These are phyloP conservation scores for Pythium rishiriense DNA, from an alignment of 352 stramenopile species.

Conservation along the genomic window DNA sequence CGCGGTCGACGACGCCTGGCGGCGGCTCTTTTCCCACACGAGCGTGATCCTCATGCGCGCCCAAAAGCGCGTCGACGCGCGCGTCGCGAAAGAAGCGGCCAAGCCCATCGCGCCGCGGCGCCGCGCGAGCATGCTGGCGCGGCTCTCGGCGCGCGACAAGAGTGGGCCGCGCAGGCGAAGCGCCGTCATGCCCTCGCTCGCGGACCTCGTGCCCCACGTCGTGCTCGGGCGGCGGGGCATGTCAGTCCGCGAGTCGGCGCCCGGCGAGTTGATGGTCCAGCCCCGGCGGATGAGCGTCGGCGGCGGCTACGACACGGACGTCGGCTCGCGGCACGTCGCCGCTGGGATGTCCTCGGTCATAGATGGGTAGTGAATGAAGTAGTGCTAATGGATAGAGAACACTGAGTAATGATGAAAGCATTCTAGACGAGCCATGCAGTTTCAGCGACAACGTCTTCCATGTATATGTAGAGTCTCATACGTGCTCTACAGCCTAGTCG, in stretches of 20 bases:
- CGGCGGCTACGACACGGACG: background rate
- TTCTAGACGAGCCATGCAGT: no score
- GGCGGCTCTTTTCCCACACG: slow-evolving; percentile 40
- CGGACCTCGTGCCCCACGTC: slow-evolving; percentile 16
- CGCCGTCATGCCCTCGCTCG: background rate
- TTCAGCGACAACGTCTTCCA: background rate
- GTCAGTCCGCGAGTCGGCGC: background rate
- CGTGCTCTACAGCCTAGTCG: slow-evolving; percentile 25
- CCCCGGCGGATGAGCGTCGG: background rate
- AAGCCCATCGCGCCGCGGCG: slow-evolving; percentile 20
- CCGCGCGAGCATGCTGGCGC: background rate
- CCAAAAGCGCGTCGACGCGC: slow-evolving; percentile 24
- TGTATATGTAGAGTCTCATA: background rate
- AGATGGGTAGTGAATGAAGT: background rate
- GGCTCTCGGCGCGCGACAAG: background rate
- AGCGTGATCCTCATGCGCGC: slow-evolving; percentile 43
- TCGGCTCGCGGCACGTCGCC: background rate
- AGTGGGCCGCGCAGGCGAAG: background rate
- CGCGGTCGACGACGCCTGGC: slow-evolving; percentile 46
- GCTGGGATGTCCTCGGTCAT: background rate
- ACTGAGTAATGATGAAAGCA: no score
- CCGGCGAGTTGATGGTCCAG: background rate
- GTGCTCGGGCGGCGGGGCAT: background rate
- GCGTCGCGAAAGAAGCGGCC: slow-evolving; percentile 4
- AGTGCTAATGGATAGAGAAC: no score